Evolutionary conservation across 2,329 filamentous ascomycete species (phyloP).

Genomic region (Sphaerostilbella broomeana): DNA sequence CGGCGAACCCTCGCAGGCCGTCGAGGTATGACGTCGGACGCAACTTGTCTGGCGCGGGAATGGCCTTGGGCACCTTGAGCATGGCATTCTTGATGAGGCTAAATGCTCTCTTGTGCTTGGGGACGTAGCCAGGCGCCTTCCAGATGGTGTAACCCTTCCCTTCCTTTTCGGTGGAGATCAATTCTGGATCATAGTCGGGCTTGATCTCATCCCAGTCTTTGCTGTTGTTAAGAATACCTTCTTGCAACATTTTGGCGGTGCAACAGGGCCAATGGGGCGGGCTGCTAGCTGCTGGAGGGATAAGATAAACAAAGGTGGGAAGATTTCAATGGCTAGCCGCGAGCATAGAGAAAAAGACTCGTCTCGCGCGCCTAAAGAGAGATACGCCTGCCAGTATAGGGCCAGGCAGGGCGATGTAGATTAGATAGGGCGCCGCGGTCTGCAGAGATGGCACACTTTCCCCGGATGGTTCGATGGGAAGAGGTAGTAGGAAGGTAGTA

Average conservation of each 20-base stretch:
- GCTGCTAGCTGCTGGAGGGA: too few species aligned
- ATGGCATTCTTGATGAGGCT: slow-evolving; percentile 7
- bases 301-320: background rate
- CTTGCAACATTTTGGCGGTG: slow-evolving; percentile 24
- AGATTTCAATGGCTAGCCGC: too few species aligned
- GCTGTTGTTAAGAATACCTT: slow-evolving; percentile 28
- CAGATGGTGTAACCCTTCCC: slow-evolving; percentile 20
- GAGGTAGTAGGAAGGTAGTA: background rate
- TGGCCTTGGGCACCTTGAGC: background rate
- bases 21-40: slow-evolving; percentile 53
- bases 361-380: too few species aligned
- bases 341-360: too few species aligned
- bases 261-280: too few species aligned
- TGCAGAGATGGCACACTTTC: slow-evolving; percentile 3
- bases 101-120: slow-evolving; percentile 4
- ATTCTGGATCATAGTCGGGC: slow-evolving; percentile 16
- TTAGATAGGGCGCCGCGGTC: background rate
- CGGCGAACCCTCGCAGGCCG: slow-evolving; percentile 60
- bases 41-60: slow-evolving; percentile 21
- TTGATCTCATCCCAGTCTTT: slow-evolving; percentile 29
- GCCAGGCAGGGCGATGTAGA: background rate
- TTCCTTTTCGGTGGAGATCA: slow-evolving; percentile 16
- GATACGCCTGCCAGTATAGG: too few species aligned
- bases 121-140: slow-evolving; percentile 20
- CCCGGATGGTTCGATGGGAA: slow-evolving; percentile 4